These are phyloP conservation scores for Xanthoconium separans DNA, from an alignment of 1,284 basidiomycete genomes.

Conservation along the genomic window DNA sequence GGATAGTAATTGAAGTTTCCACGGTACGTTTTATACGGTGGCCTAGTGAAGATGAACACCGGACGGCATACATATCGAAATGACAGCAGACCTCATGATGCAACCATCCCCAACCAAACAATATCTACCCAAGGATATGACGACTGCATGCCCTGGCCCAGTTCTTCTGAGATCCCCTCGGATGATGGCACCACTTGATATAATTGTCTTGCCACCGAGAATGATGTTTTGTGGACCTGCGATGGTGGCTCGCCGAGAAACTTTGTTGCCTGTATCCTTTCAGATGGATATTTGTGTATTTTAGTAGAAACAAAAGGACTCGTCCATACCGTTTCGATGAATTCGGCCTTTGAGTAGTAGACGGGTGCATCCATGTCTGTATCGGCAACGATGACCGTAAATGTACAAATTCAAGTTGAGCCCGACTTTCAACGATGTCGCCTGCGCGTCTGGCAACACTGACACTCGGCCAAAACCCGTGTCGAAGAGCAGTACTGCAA, in stretches of 20 bases:
- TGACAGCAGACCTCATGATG: constrained; percentile 71
- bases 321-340: constrained; percentile 71
- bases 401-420: not conserved
- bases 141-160: constrained; percentile 86
- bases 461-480: constrained; percentile 8
- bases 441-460: constrained; percentile 1
- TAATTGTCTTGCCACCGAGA: constrained; percentile 95
- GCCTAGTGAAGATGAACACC: constrained; percentile 40
- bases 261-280: constrained; percentile 87
- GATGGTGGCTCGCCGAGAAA: constrained; percentile 91
- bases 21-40: constrained; percentile 87
- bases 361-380: constrained; percentile 62
- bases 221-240: constrained; percentile 96
- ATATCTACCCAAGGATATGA: constrained; percentile 90
- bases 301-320: not conserved
- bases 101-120: constrained; percentile 88
- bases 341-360: constrained; percentile 74
- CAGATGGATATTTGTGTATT: constrained; percentile 1
- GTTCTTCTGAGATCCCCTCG: constrained; percentile 86
- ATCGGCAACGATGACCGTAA: constrained; percentile 5
- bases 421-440: constrained; percentile 9
- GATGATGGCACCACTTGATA: constrained; percentile 85
- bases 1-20: constrained; percentile 97
- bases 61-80: not conserved
- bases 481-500: constrained; percentile 13